Conservation (phyloP, 345 rosid species). For the Sonneratia caseolaris region DNA sequence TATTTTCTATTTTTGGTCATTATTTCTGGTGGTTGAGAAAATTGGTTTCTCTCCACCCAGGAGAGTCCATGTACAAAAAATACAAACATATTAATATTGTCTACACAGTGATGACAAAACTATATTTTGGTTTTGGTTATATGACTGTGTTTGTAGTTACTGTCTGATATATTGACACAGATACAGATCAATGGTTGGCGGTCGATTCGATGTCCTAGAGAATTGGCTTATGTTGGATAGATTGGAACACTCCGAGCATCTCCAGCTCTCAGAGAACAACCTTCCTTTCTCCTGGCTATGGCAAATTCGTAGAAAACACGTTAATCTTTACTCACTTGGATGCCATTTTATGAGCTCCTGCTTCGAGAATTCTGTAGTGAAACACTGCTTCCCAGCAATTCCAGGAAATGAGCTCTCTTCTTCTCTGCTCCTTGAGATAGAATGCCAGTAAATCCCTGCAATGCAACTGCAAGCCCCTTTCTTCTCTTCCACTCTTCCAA, state of each 20-base stretch:
- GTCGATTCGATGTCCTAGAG: neutral
- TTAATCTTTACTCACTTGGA: no score
- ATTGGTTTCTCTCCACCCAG: neutral
- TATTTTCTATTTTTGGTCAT: neutral
- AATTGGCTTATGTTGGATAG: no score
- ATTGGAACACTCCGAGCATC: no score
- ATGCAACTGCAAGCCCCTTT: constrained; percentile 46
- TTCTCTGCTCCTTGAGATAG: constrained; percentile 48
- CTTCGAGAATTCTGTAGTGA: no score
- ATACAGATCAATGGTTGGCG: neutral
- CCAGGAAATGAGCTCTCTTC: constrained; percentile 65
- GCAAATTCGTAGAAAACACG: no score
- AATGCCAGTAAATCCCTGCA: constrained; percentile 33
- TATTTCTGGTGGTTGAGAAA: constrained; percentile 1
- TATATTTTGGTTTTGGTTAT: neutral
- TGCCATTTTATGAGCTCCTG: no score
- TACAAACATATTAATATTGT: neutral
- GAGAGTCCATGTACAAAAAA: neutral
- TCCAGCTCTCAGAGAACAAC: no score
- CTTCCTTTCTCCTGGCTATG: no score
- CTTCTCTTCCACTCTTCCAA: constrained; percentile 14
- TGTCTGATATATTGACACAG: neutral
- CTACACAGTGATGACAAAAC: neutral
- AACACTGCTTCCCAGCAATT: constrained; percentile 29
- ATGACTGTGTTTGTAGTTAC: neutral